A percentile compares a stretch with the other conserved stretches of the same genome.
These are phyloP conservation scores for Podosphaera fusca DNA, from an alignment of 2,329 filamentous ascomycete species.

Conservation along the genomic window DNA sequence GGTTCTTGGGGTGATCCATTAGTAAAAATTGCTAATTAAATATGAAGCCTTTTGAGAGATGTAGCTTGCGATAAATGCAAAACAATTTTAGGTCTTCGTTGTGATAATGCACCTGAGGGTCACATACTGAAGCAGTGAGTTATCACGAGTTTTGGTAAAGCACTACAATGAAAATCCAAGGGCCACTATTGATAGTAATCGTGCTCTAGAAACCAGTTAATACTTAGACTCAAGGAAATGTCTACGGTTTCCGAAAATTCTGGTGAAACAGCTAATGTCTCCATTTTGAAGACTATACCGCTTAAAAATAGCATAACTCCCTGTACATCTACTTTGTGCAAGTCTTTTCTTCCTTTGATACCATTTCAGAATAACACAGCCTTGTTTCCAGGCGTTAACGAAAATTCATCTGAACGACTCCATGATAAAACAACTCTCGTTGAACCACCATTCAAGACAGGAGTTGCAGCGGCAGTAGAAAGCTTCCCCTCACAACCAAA, in stretches of 20 bases:
- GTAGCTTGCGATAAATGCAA: slow-evolving; percentile 12
- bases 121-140: slow-evolving; percentile 13
- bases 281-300: slow-evolving; percentile 7
- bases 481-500: too few relatives aligned
- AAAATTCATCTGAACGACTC: background rate
- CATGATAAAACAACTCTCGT: background rate
- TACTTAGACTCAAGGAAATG: slow-evolving; percentile 11
- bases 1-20: background rate
- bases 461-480: background rate
- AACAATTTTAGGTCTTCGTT: slow-evolving; percentile 11
- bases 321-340: background rate
- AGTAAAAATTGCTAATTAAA: background rate
- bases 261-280: slow-evolving; percentile 7
- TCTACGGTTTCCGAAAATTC: slow-evolving; percentile 9
- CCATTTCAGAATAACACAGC: background rate
- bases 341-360: background rate
- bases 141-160: background rate
- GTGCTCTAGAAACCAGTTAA: slow-evolving; percentile 10
- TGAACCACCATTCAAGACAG: background rate
- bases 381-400: background rate
- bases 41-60: slow-evolving; percentile 13
- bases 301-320: slow-evolving; percentile 3
- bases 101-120: slow-evolving; percentile 12
- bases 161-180: too few relatives aligned
- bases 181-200: background rate